These are phyloP conservation scores for Biscogniauxia sp. DNA, from an alignment of 2,329 filamentous ascomycete genomes.

Conservation along the genomic window DNA sequence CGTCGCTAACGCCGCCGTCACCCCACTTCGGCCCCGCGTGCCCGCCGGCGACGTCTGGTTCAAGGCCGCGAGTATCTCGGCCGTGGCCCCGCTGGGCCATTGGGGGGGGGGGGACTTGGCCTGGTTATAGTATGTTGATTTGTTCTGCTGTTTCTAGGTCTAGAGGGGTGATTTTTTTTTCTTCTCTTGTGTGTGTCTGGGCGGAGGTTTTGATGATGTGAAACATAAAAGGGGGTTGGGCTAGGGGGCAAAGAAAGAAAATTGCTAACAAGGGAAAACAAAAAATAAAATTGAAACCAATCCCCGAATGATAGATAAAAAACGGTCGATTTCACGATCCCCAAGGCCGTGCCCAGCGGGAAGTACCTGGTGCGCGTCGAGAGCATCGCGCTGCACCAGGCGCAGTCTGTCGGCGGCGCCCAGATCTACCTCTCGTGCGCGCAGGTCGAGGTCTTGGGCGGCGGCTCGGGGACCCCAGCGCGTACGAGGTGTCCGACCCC, in stretches of 20 bases:
- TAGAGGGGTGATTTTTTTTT: too few species aligned
- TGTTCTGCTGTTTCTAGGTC: not conserved
- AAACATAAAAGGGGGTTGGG: not conserved
- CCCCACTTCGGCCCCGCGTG: conserved; percentile 31
- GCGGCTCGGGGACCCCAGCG: conserved; percentile 33
- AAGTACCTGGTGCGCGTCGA: conserved; percentile 37
- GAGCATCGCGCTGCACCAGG: conserved; percentile 35
- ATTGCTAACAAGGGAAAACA: not conserved
- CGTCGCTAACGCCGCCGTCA: conserved; percentile 28
- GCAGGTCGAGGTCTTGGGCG: conserved; percentile 31
- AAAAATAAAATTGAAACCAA: too few species aligned
- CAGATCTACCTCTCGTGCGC: conserved; percentile 35
- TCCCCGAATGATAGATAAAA: conserved; percentile 28
- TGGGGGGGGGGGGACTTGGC: conserved; percentile 25
- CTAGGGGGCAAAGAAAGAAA: not conserved
- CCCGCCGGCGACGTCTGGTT: conserved; percentile 35
- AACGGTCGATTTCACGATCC: conserved; percentile 33
- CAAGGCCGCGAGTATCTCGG: conserved; percentile 30
- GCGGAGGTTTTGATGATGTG: too few species aligned
- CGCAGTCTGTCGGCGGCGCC: conserved; percentile 30
- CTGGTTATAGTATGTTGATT: conserved; percentile 23
- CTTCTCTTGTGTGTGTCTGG: too few species aligned
- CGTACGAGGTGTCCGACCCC: conserved; percentile 30
- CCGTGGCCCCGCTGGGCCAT: conserved; percentile 21
- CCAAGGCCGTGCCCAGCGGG: conserved; percentile 31